Percentiles rank a stretch among this genome's conserved stretches.
phyloP scores from a whole-genome alignment of 352 stramenopile genomes.

The Globisporangium takayamanum region DNA sequence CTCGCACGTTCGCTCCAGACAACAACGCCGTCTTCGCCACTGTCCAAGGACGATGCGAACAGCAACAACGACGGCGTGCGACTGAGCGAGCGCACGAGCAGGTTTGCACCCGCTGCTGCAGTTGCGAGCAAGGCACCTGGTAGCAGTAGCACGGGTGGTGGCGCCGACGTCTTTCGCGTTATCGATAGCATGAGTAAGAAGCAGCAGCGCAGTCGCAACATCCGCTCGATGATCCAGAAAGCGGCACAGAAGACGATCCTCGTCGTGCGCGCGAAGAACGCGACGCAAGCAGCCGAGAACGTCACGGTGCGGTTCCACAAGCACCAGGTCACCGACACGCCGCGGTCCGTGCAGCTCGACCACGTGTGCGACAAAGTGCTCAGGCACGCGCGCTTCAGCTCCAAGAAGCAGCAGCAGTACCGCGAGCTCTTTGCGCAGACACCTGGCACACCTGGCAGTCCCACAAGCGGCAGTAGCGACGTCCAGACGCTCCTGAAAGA shows the following conservation, averaged over 20 bases:
- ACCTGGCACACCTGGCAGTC: not conserved
- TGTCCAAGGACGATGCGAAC: conserved; percentile 5
- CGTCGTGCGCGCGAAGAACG: conserved; percentile 64
- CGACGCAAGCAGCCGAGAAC: conserved; percentile 55
- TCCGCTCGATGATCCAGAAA: conserved; percentile 55
- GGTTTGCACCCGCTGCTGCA: conserved; percentile 1
- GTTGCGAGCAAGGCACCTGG: not conserved
- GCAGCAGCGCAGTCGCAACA: conserved; percentile 42
- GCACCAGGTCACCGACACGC: conserved; percentile 38
- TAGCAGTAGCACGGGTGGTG: conserved; percentile 12
- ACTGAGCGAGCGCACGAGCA: conserved; percentile 6
- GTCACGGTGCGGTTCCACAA: conserved; percentile 55
- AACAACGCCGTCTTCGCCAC: not conserved
- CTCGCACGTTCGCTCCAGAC: not conserved
- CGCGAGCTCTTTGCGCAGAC: conserved; percentile 31
- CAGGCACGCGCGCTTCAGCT: conserved; percentile 26
- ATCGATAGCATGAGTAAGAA: conserved; percentile 49
- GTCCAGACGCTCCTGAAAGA: conserved; percentile 58
- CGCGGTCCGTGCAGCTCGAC: conserved; percentile 41
- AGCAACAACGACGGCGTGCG: not conserved
- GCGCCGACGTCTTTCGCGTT: conserved; percentile 37
- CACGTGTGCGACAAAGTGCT: conserved; percentile 51
- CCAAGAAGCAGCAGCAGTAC: conserved; percentile 30
- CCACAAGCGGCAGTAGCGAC: conserved; percentile 8
- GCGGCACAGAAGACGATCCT: conserved; percentile 70